These are phyloP conservation scores for Pythium grandisporangium DNA, from an alignment of 352 stramenopile species.

Conservation along the genomic window DNA sequence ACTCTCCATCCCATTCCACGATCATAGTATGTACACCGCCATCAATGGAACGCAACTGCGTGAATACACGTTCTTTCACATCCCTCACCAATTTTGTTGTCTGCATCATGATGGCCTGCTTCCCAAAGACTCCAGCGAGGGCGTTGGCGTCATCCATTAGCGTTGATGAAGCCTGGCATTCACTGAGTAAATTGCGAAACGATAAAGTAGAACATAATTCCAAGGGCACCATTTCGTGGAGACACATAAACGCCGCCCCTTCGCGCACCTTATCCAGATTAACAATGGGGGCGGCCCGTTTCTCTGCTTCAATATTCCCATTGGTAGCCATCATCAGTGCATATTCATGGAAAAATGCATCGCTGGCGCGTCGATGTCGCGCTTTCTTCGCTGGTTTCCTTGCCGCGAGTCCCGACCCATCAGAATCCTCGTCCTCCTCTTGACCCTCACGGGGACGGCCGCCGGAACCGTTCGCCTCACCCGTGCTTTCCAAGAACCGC, in stretches of 20 bases:
- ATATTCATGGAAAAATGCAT: slow-evolving; percentile 36
- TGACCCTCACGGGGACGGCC: too few relatives aligned
- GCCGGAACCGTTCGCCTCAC: slow-evolving; percentile 3
- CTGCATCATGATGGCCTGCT: slow-evolving; percentile 32
- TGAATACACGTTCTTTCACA: slow-evolving; percentile 27
- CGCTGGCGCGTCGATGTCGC: slow-evolving; percentile 9
- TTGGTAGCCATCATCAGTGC: slow-evolving; percentile 8
- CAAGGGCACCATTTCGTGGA: slow-evolving; percentile 64
- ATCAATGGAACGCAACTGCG: slow-evolving; percentile 53
- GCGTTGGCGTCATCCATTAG: slow-evolving; percentile 27
- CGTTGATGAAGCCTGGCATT: slow-evolving; percentile 31
- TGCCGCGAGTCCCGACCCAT: not conserved
- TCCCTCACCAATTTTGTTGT: slow-evolving; percentile 47
- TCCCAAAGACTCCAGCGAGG: slow-evolving; percentile 26
- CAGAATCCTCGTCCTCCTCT: slow-evolving; percentile 7
- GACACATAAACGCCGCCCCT: slow-evolving; percentile 42
- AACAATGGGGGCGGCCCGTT: slow-evolving; percentile 14
- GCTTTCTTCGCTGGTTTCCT: slow-evolving; percentile 21
- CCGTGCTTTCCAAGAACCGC: slow-evolving; percentile 14
- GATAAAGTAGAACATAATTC: slow-evolving; percentile 50
- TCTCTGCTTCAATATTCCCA: not conserved
- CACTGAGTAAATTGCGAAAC: slow-evolving; percentile 44
- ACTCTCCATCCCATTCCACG: slow-evolving; percentile 25
- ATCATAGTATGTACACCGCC: too few relatives aligned
- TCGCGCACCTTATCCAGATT: slow-evolving; percentile 53